A percentile compares a stretch with the other conserved stretches of the same genome.
Conservation (phyloP, 768 basidiomycete genomes). For the Kwoniella bestiolae region DNA sequence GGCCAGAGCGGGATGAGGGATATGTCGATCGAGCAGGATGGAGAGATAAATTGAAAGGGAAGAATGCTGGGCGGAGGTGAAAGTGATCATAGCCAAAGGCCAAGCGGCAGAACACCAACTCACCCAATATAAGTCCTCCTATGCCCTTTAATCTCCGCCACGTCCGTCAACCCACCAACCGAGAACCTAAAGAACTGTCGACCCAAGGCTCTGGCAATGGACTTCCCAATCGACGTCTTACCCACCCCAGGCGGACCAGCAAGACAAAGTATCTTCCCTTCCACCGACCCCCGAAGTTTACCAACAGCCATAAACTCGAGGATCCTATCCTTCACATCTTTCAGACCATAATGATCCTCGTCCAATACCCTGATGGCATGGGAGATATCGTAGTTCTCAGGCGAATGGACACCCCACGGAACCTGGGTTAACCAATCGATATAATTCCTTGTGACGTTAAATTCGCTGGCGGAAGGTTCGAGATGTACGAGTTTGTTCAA, state of each 20-base stretch:
- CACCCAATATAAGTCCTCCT: conserved; percentile 94
- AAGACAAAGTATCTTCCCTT: conserved; percentile 97
- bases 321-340: conserved; percentile 90
- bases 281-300: conserved; percentile 87
- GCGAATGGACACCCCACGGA: conserved; percentile 94
- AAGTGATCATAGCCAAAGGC: no score
- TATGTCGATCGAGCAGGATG: no score
- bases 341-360: conserved; percentile 91
- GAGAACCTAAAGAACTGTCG: conserved; percentile 95
- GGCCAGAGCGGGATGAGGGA: no score
- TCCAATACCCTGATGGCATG: conserved; percentile 84
- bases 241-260: conserved; percentile 97
- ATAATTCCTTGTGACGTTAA: conserved; percentile 92
- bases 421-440: conserved; percentile 75
- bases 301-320: conserved; percentile 95
- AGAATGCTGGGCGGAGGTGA: not conserved
- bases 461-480: conserved; percentile 88
- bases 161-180: conserved; percentile 94
- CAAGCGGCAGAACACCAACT: conserved; percentile 53
- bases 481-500: conserved; percentile 84
- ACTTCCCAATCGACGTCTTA: conserved; percentile 95
- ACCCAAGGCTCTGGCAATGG: conserved; percentile 85
- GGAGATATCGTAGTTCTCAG: conserved; percentile 86
- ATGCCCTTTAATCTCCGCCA: conserved; percentile 99
- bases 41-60: no score